Evolutionary conservation across 2,329 filamentous ascomycete genomes (phyloP).

Genomic region (Claviceps africana): DNA sequence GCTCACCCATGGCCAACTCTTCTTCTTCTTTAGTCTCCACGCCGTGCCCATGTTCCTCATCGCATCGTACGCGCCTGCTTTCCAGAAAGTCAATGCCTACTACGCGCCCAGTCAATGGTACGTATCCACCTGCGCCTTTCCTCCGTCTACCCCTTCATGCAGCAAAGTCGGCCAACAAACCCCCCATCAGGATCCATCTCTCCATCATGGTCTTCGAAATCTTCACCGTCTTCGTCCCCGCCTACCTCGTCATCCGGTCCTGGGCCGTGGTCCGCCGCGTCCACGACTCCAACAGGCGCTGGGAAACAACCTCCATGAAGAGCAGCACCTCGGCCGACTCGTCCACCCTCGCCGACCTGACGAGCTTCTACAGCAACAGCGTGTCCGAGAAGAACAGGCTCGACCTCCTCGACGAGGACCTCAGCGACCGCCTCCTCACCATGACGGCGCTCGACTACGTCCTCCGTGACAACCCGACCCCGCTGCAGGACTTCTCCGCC

Average conservation of each 20-base stretch:
- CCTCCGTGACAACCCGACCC: conserved; percentile 40
- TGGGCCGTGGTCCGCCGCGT: conserved; percentile 20
- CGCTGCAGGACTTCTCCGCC: conserved; percentile 49
- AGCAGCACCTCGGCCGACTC: background rate
- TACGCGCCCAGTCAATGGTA: conserved; percentile 48
- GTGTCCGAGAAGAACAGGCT: conserved; percentile 4
- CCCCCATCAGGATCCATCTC: conserved; percentile 22
- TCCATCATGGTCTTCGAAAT: conserved; percentile 48
- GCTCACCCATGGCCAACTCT: background rate
- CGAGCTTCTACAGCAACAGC: conserved; percentile 1
- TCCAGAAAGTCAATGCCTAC: conserved; percentile 36
- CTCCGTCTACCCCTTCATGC: too few species aligned
- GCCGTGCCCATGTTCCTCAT: conserved; percentile 53
- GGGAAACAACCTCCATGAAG: conserved; percentile 7
- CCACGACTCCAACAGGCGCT: conserved; percentile 7
- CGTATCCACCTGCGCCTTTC: conserved; percentile 31
- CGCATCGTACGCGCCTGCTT: conserved; percentile 35
- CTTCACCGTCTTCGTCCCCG: conserved; percentile 47
- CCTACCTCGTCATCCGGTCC: conserved; percentile 35
- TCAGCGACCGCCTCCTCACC: conserved; percentile 33
- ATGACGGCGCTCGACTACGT: conserved; percentile 49
- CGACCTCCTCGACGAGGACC: conserved; percentile 5
- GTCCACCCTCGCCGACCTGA: conserved; percentile 6
- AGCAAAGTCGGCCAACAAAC: too few species aligned
- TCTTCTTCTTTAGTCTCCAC: conserved; percentile 30